These are phyloP conservation scores for Chytriomyces sp. DNA, from an alignment of 192 early-diverging fungal genomes.

Conservation along the genomic window DNA sequence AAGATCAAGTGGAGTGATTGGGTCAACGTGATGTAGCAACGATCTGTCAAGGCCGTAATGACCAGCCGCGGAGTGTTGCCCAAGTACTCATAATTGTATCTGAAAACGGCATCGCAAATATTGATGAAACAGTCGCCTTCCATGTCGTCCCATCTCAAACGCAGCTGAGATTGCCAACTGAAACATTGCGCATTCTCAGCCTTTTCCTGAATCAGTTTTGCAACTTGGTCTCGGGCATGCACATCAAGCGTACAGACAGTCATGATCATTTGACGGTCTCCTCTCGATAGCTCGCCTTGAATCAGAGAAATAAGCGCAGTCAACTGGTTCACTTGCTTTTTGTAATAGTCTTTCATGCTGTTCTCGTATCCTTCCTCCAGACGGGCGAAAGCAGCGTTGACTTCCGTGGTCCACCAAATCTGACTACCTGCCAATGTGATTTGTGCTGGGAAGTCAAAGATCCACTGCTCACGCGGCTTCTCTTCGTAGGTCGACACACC, in stretches of 20 bases:
- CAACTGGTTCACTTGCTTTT: conserved; percentile 71
- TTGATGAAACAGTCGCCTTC: conserved; percentile 68
- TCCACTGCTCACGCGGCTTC: conserved; percentile 74
- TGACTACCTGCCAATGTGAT: conserved; percentile 67
- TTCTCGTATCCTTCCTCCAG: conserved; percentile 74
- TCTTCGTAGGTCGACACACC: conserved; percentile 68
- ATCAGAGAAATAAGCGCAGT: conserved; percentile 66
- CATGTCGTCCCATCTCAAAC: conserved; percentile 67
- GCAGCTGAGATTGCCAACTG: conserved; percentile 69
- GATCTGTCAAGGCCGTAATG: conserved; percentile 68
- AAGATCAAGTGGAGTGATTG: conserved; percentile 70
- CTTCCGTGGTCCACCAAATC: conserved; percentile 76
- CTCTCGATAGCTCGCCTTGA: conserved; percentile 62
- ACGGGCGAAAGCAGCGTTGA: conserved; percentile 64
- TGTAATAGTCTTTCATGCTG: conserved; percentile 72
- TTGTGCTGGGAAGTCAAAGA: conserved; percentile 71
- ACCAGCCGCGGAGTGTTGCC: conserved; percentile 71
- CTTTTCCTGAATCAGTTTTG: conserved; percentile 68
- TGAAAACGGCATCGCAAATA: conserved; percentile 69
- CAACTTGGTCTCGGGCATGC: conserved; percentile 71
- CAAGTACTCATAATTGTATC: conserved; percentile 70
- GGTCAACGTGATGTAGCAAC: conserved; percentile 71
- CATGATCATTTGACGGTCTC: conserved; percentile 72
- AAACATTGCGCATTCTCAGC: conserved; percentile 70
- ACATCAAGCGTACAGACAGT: conserved; percentile 71